Conservation (phyloP, 2,329 filamentous ascomycete genomes). For the Neodidymelliopsis sp. region DNA sequence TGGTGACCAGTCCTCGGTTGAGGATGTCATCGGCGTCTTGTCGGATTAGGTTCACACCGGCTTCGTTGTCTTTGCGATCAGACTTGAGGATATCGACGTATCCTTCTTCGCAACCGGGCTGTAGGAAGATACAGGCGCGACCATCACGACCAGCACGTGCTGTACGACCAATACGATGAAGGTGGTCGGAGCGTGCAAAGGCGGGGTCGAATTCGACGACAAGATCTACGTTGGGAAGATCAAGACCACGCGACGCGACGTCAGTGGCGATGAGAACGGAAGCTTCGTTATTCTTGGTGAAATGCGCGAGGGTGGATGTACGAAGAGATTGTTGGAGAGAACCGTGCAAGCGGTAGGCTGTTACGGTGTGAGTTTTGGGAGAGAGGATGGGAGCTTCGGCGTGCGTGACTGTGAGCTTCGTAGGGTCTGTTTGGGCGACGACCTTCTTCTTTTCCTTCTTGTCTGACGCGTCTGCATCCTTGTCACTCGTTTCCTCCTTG, state of each 20-base stretch:
- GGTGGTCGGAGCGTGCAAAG: slow-evolving; percentile 90
- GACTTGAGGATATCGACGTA: slow-evolving; percentile 82
- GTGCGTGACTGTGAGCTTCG: slow-evolving; percentile 63
- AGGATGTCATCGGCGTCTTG: slow-evolving; percentile 71
- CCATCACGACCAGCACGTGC: slow-evolving; percentile 90
- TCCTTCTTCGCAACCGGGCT: slow-evolving; percentile 89
- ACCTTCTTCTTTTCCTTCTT: slow-evolving; percentile 43
- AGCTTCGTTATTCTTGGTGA: slow-evolving; percentile 75
- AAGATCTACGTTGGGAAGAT: slow-evolving; percentile 92
- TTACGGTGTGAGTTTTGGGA: slow-evolving; percentile 77
- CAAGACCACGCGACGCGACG: slow-evolving; percentile 92
- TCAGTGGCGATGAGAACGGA: slow-evolving; percentile 92
- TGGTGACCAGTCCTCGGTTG: slow-evolving; percentile 66
- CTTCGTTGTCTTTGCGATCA: slow-evolving; percentile 69
- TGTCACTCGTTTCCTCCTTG: slow-evolving; percentile 37
- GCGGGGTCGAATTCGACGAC: slow-evolving; percentile 97
- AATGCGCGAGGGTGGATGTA: slow-evolving; percentile 83
- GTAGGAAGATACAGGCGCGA: slow-evolving; percentile 85
- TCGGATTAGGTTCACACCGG: slow-evolving; percentile 64
- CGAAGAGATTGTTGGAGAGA: slow-evolving; percentile 88
- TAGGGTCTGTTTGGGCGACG: slow-evolving; percentile 50
- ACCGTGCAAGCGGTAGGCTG: slow-evolving; percentile 86
- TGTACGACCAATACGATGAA: slow-evolving; percentile 93
- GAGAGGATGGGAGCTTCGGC: slow-evolving; percentile 75
- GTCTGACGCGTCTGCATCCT: slow-evolving; percentile 24